These are phyloP conservation scores for Physcia stellaris DNA, from an alignment of 495 filamentous ascomycete species.

Conservation along the genomic window DNA sequence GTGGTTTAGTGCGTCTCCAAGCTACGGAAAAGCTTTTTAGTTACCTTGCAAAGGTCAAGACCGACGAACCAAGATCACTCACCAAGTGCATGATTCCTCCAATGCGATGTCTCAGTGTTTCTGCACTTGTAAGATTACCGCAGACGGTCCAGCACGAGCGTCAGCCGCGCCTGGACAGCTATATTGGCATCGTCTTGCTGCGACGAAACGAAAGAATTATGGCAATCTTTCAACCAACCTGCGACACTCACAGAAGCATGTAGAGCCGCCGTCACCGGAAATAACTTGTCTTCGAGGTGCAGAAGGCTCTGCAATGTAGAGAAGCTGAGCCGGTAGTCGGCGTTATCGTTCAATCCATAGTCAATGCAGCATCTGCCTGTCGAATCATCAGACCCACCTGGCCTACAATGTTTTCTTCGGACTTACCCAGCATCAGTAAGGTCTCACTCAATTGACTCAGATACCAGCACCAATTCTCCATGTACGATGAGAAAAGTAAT, in stretches of 20 bases:
- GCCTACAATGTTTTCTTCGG: neutral
- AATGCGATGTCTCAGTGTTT: too few relatives aligned
- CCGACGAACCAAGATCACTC: too few relatives aligned
- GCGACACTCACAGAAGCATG: conserved; percentile 5
- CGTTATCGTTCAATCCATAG: conserved; percentile 3
- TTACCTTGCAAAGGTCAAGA: too few relatives aligned
- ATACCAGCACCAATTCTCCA: conserved; percentile 15
- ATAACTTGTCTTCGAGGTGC: conserved; percentile 4
- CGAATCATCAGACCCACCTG: neutral
- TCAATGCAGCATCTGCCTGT: conserved; percentile 7
- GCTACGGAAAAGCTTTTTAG: neutral
- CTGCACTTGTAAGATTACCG: neutral
- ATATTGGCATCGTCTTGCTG: neutral
- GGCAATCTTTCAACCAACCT: neutral
- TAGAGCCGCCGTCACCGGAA: conserved; percentile 8
- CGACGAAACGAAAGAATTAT: neutral
- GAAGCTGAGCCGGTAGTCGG: conserved; percentile 5
- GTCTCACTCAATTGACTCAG: conserved; percentile 13
- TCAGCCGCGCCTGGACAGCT: neutral
- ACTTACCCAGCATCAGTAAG: neutral
- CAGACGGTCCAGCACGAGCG: neutral
- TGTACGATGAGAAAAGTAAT: conserved; percentile 9
- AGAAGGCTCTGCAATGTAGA: conserved; percentile 5
- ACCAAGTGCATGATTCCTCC: too few relatives aligned
- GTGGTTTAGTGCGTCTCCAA: conserved; percentile 8